Evolutionary conservation across 2,329 filamentous ascomycete species (phyloP).

Genomic region (Chalaropsis thielavioides): DNA sequence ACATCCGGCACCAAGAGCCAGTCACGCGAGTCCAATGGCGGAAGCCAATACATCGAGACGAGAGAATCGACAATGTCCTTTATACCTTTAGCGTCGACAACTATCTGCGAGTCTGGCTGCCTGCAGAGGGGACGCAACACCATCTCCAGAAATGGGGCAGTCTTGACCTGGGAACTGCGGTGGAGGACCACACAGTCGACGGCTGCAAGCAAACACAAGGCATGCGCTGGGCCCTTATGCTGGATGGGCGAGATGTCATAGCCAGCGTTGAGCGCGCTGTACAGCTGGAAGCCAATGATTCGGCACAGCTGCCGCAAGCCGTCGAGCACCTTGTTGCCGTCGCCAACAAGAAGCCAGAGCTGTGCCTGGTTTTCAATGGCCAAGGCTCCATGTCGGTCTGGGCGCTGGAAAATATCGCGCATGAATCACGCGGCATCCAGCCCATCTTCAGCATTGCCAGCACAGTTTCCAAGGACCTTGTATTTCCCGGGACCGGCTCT

Average conservation of each 20-base stretch:
- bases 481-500: conserved; percentile 27
- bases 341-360: conserved; percentile 70
- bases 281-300: conserved; percentile 27
- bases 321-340: conserved; percentile 76
- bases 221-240: conserved; percentile 57
- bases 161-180: conserved; percentile 60
- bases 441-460: conserved; percentile 80
- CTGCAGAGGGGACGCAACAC: conserved; percentile 51
- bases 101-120: conserved; percentile 68
- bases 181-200: conserved; percentile 33
- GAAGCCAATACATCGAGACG: conserved; percentile 58
- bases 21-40: conserved; percentile 84
- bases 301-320: conserved; percentile 28
- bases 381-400: conserved; percentile 78
- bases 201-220: conserved; percentile 22
- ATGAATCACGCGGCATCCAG: conserved; percentile 47
- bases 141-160: conserved; percentile 67
- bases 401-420: conserved; percentile 76
- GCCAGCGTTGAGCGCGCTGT: conserved; percentile 64
- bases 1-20: conserved; percentile 67
- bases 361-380: conserved; percentile 76
- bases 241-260: conserved; percentile 69
- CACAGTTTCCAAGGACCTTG: conserved; percentile 44
- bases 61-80: conserved; percentile 70
- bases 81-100: conserved; percentile 81